Conservation (phyloP, 2,329 filamentous ascomycete species). For the Phialophora tarda region DNA sequence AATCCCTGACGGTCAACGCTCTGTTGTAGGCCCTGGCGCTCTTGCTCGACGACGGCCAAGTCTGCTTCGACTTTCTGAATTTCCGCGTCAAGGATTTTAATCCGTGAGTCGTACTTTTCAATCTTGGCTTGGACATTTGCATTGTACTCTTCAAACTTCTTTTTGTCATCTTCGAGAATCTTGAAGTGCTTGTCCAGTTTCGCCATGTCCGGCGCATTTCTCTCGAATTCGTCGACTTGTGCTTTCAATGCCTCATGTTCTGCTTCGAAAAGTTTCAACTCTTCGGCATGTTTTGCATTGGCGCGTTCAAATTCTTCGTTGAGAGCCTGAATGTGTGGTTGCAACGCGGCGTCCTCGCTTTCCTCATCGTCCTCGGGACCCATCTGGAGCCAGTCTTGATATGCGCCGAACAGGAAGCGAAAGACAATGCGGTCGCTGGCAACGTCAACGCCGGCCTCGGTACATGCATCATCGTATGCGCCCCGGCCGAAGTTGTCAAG, state of each 20-base stretch:
- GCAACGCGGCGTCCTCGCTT: constrained; percentile 76
- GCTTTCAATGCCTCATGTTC: constrained; percentile 80
- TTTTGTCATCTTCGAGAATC: constrained; percentile 90
- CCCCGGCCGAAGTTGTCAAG: constrained; percentile 80
- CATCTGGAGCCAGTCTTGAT: constrained; percentile 91
- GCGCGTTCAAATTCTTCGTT: constrained; percentile 81
- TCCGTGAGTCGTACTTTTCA: constrained; percentile 83
- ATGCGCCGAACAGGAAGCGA: constrained; percentile 85
- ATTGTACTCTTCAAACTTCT: constrained; percentile 96
- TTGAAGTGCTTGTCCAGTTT: constrained; percentile 88
- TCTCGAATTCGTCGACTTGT: constrained; percentile 88
- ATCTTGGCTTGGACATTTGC: constrained; percentile 80
- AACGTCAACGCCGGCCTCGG: constrained; percentile 86
- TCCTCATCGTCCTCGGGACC: constrained; percentile 87
- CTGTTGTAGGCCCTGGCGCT: constrained; percentile 78
- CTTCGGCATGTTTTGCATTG: constrained; percentile 82
- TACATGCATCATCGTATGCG: constrained; percentile 86
- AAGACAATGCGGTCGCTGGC: constrained; percentile 92
- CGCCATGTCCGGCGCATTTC: constrained; percentile 80
- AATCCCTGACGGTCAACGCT: constrained; percentile 92
- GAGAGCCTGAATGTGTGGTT: constrained; percentile 87
- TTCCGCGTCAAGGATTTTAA: constrained; percentile 82
- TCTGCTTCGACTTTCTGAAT: constrained; percentile 78
- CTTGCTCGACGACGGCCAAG: constrained; percentile 78
- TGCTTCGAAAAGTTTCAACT: constrained; percentile 82